Percentiles rank a stretch among this genome's conserved stretches.
These are phyloP conservation scores for Aethionema arabicum DNA, from an alignment of 345 rosid genomes.

Conservation along the genomic window DNA sequence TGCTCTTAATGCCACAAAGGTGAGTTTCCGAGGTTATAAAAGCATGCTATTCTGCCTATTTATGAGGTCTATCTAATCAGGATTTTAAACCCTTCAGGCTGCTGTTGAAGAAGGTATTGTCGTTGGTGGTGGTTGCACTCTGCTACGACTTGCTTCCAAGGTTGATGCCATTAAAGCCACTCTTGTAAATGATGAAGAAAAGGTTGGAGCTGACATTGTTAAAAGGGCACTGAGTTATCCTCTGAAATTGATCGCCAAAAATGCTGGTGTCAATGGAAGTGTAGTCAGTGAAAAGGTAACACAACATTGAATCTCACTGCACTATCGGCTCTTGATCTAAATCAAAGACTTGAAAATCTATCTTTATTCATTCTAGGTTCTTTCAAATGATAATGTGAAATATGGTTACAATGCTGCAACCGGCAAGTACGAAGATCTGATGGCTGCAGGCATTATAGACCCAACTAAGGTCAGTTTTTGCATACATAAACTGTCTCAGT, in stretches of 20 bases:
- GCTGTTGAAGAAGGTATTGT: slow-evolving; percentile 83
- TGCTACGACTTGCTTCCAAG: slow-evolving; percentile 60
- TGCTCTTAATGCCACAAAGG: slow-evolving; percentile 96
- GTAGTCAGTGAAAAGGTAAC: slow-evolving; percentile 92
- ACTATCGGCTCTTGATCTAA: slow-evolving; percentile 3
- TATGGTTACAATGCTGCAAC: slow-evolving; percentile 94
- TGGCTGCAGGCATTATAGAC: slow-evolving; percentile 97
- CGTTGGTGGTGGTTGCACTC: slow-evolving; percentile 85
- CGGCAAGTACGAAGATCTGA: slow-evolving; percentile 87
- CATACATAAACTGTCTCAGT: neutral
- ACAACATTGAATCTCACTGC: slow-evolving; percentile 2
- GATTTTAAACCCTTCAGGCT: slow-evolving; percentile 41
- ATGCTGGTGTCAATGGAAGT: slow-evolving; percentile 94
- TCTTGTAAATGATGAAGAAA: slow-evolving; percentile 82
- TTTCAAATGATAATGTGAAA: slow-evolving; percentile 61
- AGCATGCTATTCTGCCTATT: neutral
- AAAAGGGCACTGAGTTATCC: slow-evolving; percentile 92
- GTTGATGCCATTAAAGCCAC: slow-evolving; percentile 67
- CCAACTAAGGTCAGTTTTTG: slow-evolving; percentile 70
- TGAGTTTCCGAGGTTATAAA: slow-evolving; percentile 22
- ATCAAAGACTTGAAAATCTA: slow-evolving; percentile 20
- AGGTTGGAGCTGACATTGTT: slow-evolving; percentile 96
- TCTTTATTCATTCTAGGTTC: slow-evolving; percentile 51
- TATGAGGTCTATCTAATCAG: neutral
- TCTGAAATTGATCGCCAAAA: slow-evolving; percentile 86